Conservation (phyloP, 106 monocot genomes). For the Amphibolis antarctica region DNA sequence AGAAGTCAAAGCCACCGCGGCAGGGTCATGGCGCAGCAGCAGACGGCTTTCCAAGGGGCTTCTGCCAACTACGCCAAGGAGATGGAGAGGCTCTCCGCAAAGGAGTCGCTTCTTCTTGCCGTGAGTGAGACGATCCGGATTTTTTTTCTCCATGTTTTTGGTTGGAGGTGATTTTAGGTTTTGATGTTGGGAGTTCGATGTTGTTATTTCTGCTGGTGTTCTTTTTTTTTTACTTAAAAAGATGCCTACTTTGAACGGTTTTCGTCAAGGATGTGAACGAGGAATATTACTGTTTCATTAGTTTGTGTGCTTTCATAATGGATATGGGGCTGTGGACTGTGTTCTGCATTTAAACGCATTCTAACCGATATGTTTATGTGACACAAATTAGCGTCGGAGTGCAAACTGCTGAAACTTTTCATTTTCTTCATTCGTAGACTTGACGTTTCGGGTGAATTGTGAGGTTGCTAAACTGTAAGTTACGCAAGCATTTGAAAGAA, state of each 20-base stretch:
- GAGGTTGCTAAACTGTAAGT: too few relatives aligned
- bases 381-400: neutral
- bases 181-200: neutral
- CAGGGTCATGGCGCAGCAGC: slow-evolving; percentile 21
- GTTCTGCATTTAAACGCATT: neutral
- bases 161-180: neutral
- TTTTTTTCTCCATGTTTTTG: neutral
- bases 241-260: neutral
- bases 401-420: too few relatives aligned
- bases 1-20: neutral
- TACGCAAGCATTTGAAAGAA: too few relatives aligned
- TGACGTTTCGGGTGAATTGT: too few relatives aligned
- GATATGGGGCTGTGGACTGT: neutral
- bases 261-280: too few relatives aligned
- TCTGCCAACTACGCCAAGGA: slow-evolving; percentile 78
- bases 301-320: too few relatives aligned
- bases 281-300: neutral
- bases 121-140: slow-evolving; percentile 22
- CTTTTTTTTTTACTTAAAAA: neutral
- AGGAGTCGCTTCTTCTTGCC: slow-evolving; percentile 94
- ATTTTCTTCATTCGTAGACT: neutral
- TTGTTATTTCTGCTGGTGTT: neutral
- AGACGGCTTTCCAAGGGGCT: slow-evolving; percentile 59
- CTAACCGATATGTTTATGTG: neutral
- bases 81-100: slow-evolving; percentile 96